Percentiles rank a stretch among this genome's conserved stretches.
Conservation (phyloP, 208 protist genomes). For the Leishmania aethiopica region DNA sequence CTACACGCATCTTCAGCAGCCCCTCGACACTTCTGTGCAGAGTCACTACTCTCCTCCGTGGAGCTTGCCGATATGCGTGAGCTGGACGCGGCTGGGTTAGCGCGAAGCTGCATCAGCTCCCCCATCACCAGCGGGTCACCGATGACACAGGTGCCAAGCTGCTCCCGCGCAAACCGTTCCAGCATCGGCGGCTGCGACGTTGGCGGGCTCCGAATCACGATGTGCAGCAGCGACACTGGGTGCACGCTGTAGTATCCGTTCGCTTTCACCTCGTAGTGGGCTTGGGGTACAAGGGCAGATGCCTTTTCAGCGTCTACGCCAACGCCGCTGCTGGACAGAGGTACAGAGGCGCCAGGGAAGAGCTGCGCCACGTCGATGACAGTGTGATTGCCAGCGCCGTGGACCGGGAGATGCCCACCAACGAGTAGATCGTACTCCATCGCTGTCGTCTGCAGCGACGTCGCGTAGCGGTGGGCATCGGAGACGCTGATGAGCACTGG, state of each 20-base stretch:
- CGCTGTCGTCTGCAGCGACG: conserved; percentile 45
- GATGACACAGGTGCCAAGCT: conserved; percentile 66
- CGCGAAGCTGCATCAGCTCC: conserved; percentile 27
- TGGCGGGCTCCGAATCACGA: conserved; percentile 63
- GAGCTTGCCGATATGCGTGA: neutral
- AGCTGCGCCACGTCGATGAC: conserved; percentile 24
- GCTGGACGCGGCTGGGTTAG: neutral
- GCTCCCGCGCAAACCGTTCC: conserved; percentile 52
- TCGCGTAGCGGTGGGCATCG: conserved; percentile 44
- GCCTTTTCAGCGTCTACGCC: neutral
- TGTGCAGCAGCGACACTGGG: conserved; percentile 71
- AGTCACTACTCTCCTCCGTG: neutral
- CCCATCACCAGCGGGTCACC: conserved; percentile 69
- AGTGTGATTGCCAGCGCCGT: conserved; percentile 31
- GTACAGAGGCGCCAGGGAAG: conserved; percentile 18
- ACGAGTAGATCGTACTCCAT: conserved; percentile 86
- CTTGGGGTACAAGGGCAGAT: neutral
- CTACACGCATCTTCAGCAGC: neutral
- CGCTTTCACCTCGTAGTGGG: conserved; percentile 51
- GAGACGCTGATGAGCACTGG: conserved; percentile 73
- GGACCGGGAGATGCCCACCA: conserved; percentile 60
- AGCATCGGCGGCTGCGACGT: conserved; percentile 57
- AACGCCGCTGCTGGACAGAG: neutral
- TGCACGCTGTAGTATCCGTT: conserved; percentile 86
- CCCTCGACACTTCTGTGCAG: neutral